Evolutionary conservation across 164 flowering plant genomes (phyloP).

Genomic region (Echeveria elegans): DNA sequence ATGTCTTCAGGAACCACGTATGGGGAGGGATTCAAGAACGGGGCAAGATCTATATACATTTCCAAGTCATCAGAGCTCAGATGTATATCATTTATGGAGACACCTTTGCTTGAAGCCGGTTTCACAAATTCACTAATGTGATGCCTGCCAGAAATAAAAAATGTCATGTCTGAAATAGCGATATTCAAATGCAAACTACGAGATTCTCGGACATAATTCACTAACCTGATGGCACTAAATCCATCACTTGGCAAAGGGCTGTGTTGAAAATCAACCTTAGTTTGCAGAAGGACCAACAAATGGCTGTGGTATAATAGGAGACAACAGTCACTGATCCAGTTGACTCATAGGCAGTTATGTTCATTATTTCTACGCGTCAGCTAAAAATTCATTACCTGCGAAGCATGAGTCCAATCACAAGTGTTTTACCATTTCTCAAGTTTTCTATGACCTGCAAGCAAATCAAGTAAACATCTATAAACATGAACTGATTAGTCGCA

Average conservation of each 20-base stretch:
- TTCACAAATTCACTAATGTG: conserved; percentile 73
- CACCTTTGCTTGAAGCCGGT: conserved; percentile 89
- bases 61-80: conserved; percentile 83
- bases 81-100: conserved; percentile 70
- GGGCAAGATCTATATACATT: conserved; percentile 95
- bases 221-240: conserved; percentile 50
- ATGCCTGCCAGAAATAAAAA: conserved; percentile 44
- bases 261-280: conserved; percentile 91
- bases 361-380: background rate
- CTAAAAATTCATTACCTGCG: conserved; percentile 50
- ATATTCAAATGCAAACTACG: background rate
- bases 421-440: conserved; percentile 63
- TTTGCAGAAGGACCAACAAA: conserved; percentile 79
- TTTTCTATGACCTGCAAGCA: conserved; percentile 67
- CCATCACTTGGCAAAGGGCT: conserved; percentile 73
- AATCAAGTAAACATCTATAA: background rate
- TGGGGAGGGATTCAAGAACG: conserved; percentile 91
- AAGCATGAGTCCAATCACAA: conserved; percentile 82
- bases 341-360: background rate
- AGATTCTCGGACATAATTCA: background rate
- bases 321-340: background rate
- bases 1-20: conserved; percentile 92
- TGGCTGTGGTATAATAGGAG: conserved; percentile 50
- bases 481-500: background rate
- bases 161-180: background rate